A percentile compares a stretch with the other conserved stretches of the same genome.
These are phyloP conservation scores for Rhododendron griersonianum DNA, from an alignment of 148 eudicot genomes.

Conservation along the genomic window DNA sequence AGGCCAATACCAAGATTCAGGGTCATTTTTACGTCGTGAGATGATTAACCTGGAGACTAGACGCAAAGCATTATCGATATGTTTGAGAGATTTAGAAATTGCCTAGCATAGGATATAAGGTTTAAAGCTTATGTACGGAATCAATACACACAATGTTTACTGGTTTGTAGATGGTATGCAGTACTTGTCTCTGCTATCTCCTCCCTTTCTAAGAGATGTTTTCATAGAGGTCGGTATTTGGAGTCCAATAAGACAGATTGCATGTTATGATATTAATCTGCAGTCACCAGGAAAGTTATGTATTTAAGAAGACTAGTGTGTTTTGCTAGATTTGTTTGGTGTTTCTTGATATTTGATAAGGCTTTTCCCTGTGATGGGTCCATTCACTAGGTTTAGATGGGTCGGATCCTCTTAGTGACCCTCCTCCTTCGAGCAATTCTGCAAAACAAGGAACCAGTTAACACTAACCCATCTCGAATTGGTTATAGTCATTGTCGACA, in stretches of 20 bases:
- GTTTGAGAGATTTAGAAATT: not conserved
- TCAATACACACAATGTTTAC: not conserved
- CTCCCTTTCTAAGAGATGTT: not conserved
- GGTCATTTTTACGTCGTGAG: not conserved
- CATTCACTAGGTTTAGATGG: not conserved
- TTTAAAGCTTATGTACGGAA: not conserved
- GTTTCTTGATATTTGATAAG: not conserved
- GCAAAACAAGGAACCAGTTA: not conserved
- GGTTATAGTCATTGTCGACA: no score
- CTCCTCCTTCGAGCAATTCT: not conserved
- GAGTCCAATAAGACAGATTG: not conserved
- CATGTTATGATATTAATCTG: not conserved
- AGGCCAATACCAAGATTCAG: not conserved
- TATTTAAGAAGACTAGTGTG: not conserved
- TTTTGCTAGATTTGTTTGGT: no score
- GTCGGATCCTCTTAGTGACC: not conserved
- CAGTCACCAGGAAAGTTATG: not conserved
- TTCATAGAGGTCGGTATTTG: not conserved
- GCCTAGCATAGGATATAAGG: not conserved
- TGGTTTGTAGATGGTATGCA: not conserved
- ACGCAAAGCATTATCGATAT: not conserved
- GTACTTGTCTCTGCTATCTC: constrained; percentile 7
- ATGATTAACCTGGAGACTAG: not conserved
- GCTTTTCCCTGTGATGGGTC: not conserved
- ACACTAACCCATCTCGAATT: no score